Base-by-base conservation (phyloP, 768 basidiomycete species). In the Boletus pseudopeckii region DNA sequence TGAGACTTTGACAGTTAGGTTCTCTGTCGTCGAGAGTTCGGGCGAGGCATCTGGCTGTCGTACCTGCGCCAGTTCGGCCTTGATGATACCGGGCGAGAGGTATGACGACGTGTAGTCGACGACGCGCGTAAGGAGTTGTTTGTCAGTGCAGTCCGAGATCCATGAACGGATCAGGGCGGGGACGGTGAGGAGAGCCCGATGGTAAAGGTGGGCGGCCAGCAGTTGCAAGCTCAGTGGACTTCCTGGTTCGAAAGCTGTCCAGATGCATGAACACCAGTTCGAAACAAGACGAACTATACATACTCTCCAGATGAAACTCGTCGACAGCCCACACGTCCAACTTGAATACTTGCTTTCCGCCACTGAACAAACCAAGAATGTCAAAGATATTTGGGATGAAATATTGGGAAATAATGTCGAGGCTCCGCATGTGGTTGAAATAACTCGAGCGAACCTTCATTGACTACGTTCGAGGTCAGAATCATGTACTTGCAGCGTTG, bases 81-180 rank as follows among this genome's bases (percentile, higher is more conserved):
- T 78, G 64, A 96, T 89, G 64, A 99, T 84, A 38, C 90, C 82
- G 0, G 95, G 92, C 1, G 95, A 96, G 74, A 97, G 92, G 72
- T 90, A 78, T 17, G 81, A 77, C 0, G 91, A 84, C 0, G 93
- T 96, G 69, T 90, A 94, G 32, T 80, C 74, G 6, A 85, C 79
- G 54, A 98, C 78, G 4, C 86, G 77, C 28, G 80, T 78, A n/a
- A 83, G 86, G 2, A 98, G 78, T 64, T 93, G 90, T 13, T 90
- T 87, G 68, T 98, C 94, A 60, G 91, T 93, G 72, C 89, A 89
- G 37, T 88, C 88, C 38, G 85, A 77, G 42, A 94, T 85, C 90
- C 92, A 98, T 11, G 77, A 75, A 43, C 93, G 84, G 48, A 98
- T 82, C 33, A 96, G 78, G 0, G 92, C 88, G 0, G 97, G 93